Base-by-base conservation (phyloP, 2,329 filamentous ascomycete species). In the Aspergillus sp. region DNA sequence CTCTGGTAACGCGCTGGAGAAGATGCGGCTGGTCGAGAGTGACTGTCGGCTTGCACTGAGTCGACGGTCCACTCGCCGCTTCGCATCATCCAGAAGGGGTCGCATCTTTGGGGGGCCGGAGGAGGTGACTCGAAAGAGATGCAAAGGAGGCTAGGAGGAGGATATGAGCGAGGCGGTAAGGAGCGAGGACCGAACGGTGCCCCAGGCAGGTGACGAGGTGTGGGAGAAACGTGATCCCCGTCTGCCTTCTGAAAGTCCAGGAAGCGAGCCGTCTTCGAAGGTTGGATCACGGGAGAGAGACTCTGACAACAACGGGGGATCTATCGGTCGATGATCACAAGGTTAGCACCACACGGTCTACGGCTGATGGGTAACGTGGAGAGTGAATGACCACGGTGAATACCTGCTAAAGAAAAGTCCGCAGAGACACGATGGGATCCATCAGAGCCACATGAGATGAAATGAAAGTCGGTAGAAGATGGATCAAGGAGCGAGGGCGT, bases 1-100 rank as follows among this genome's bases (percentile, higher is more conserved):
- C 50, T 84, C 81, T 23, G 83, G 83, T 16, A 85, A 75, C 52
- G 80, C 75, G 60, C 76, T 73, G 53, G 81, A 79, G 32, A 75
- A 72, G 34, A 72, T 64, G 51, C 72, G 72, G 56, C 70, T 71
- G 17, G 69, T 67, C 42, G 76, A 72, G 47, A 71, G 72, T 34
- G 66, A 69, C 58, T 66, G 73, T 65, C 74, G 77, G 56, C 63
- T 69, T 65, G 73, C 61, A 50, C 64, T 69, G 48, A 78, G 63
- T 63, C 72, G 74, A 47, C 71, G 73, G 29, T 69, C 66, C 45
- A 70, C 65, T 54, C 73, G 70, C 66, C 72, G 71, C 63, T 75
- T 75, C 41, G 70, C 56, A 52, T 72, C 70, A 52, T 77, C 76
- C 54, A 67, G 61, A 48, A 64, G 55, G 44, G 72, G 68, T 64